Base-by-base conservation (phyloP, 139 green algal genomes). In the Picochlorum sp. region DNA sequence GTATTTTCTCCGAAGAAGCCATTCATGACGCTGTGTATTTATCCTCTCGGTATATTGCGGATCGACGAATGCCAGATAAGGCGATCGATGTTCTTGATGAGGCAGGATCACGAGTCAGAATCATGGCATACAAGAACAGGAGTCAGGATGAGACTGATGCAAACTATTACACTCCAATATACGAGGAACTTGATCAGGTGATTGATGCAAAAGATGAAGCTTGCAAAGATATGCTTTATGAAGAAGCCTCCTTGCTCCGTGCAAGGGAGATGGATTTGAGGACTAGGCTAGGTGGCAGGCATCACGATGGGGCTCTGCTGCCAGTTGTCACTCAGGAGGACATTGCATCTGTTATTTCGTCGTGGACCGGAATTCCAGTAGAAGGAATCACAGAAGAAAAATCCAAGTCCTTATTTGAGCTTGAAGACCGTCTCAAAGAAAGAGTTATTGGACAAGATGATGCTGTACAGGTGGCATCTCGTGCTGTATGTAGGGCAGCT, bases 31-130 rank as follows among this genome's bases (percentile, higher is more conserved):
- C 71, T 0, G 81, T 90, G n/a, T 30, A 62, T 4, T 78, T 92
- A 30, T 82, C 79, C 26, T 52, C 56, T 11, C 75, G 83, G 34
- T 91, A 92, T 78, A 83, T 92, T 52, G n/a, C 79, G 0, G 92
- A 97, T 78, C 75, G 92, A n/a, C 81, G 85, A 54, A 76, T 98
- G 55, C 92, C 92, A 0, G 92, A 97, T 78, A 98, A 97, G 75
- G 90, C 92, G 44, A 97, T 98, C 45, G 93, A 98, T 76, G 67
- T 98, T n/a, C 68, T 99, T 57, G 94, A 99, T 69, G 94, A 99
- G 81, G 94, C 94, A 9, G 94, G 90, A 37, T 88, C 72, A 72
- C 67, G 83, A 4, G 88, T 84, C 55, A 81, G 88, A 70, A 97
- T 99, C 61, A 63, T 66, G 2, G 80, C 84, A 0, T 91, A 90